Evolutionary conservation across 2,329 filamentous ascomycete species (phyloP), one percentile per base, ranked within the genome.

Genomic region (Aspergillus hortae): DNA sequence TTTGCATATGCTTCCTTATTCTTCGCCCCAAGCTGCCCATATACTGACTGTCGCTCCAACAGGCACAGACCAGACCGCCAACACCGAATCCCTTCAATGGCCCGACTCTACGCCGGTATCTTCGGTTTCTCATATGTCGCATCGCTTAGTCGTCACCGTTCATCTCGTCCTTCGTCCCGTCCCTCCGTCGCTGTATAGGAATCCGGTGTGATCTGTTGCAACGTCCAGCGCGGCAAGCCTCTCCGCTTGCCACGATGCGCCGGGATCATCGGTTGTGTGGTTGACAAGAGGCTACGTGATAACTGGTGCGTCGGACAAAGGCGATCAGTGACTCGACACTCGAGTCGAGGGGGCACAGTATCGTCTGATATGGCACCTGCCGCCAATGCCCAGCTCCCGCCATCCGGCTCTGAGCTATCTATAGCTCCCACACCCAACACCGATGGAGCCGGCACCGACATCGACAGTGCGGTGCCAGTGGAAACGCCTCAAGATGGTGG

Each of bases 331-430:
- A 6, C 15, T 38, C 14, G 35, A n/a, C 25, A 11, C 15, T 15
- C 12, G 23, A 45, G 23, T 12, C 10, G 10, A 45, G 14, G 14
- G 5, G 14, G n/a, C 4, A 15, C 21, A 7, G 5, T 6, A 41
- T 12, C n/a, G n/a, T 36, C 46, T 44, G 45, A 35, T 30, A 50
- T 63, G 60, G 59, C 57, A 54, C 61, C 51, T 32, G 32, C 59
- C 35, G 49, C 56, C 47, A 54, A 53, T 19, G 51, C 55, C 51
- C 54, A 60, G 51, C 50, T 57, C 48, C 54, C 59, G 42, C 48
- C 56, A 45, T 58, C 57, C 38, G 61, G 61, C 21, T 56, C 60
- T 46, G 60, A 62, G 46, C 43, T 58, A 23, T 49, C 58, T 4
- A n/a, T 60, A 19, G 56, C 56, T 21, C 40, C 61, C 19, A 41